phyloP scores from a whole-genome alignment of 768 basidiomycete genomes.

The Boletus speciosus region DNA sequence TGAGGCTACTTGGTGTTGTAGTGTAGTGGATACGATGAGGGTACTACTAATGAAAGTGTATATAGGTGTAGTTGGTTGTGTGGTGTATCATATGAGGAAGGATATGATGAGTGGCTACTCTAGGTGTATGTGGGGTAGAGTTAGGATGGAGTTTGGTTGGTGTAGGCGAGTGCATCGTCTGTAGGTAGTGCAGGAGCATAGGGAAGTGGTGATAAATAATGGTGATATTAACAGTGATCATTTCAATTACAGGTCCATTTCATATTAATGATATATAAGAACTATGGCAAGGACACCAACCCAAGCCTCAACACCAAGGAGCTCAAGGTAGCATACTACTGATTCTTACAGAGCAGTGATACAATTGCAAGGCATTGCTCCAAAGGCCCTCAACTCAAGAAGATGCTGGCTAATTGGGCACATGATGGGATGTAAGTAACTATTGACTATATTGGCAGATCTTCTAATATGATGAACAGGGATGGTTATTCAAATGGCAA shows the following conservation, averaged over 20 bases:
- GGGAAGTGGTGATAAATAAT: no score
- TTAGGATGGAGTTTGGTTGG: no score
- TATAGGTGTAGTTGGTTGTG: no score
- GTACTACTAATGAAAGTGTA: no score
- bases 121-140: no score
- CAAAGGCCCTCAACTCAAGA: neutral
- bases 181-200: no score
- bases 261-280: neutral
- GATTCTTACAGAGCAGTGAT: neutral
- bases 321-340: neutral
- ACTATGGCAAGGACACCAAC: neutral
- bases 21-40: no score
- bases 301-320: neutral
- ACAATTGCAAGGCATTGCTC: neutral
- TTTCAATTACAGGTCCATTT: slow-evolving; percentile 1
- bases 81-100: no score
- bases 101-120: no score
- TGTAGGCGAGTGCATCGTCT: no score
- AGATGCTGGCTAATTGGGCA: neutral
- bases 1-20: no score
- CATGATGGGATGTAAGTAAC: neutral
- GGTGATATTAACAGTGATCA: no score
- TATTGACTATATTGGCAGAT: neutral
- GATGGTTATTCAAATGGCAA: neutral
- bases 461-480: neutral